phyloP scores from a whole-genome alignment of 169 alveolate species.

The Babesia microti region DNA sequence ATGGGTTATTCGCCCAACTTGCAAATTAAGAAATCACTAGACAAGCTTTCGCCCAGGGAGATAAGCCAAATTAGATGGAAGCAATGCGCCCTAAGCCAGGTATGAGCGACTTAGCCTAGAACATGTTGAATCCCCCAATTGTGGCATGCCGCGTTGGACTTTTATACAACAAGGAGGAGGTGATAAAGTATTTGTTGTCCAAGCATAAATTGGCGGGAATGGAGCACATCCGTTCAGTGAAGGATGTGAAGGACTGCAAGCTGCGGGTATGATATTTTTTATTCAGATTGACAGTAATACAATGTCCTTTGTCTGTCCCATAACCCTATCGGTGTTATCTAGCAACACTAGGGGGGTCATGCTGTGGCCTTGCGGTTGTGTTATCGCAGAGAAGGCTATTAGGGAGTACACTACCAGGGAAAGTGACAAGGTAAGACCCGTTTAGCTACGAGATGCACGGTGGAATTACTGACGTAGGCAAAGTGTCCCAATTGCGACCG shows the following conservation, averaged over 20 bases:
- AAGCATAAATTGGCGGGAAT: slow-evolving; percentile 47
- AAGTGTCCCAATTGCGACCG: slow-evolving; percentile 32
- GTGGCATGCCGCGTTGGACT: slow-evolving; percentile 65
- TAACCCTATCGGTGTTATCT: slow-evolving; percentile 42
- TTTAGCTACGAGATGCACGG: background rate
- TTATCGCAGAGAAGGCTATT: slow-evolving; percentile 56
- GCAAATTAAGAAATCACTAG: slow-evolving; percentile 49
- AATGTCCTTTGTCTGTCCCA: slow-evolving; percentile 48
- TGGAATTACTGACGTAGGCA: background rate
- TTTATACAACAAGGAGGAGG: slow-evolving; percentile 65
- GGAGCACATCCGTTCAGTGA: slow-evolving; percentile 55
- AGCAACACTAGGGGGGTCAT: slow-evolving; percentile 55
- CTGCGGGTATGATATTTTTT: slow-evolving; percentile 5
- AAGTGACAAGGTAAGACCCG: slow-evolving; percentile 4
- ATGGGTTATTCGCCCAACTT: slow-evolving; percentile 77
- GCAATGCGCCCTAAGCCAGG: slow-evolving; percentile 64
- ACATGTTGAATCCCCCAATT: slow-evolving; percentile 64
- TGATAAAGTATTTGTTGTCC: slow-evolving; percentile 45
- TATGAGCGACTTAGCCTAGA: slow-evolving; percentile 45
- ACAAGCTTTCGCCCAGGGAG: slow-evolving; percentile 45
- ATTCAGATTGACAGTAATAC: slow-evolving; percentile 46
- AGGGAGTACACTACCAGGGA: slow-evolving; percentile 27
- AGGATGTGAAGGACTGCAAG: slow-evolving; percentile 50
- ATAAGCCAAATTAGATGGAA: slow-evolving; percentile 55
- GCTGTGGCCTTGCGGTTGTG: slow-evolving; percentile 56